A percentile compares a stretch with the other conserved stretches of the same genome.
Conservation (phyloP, 140 eudicot species). For the Erigeron philadelphicus region DNA sequence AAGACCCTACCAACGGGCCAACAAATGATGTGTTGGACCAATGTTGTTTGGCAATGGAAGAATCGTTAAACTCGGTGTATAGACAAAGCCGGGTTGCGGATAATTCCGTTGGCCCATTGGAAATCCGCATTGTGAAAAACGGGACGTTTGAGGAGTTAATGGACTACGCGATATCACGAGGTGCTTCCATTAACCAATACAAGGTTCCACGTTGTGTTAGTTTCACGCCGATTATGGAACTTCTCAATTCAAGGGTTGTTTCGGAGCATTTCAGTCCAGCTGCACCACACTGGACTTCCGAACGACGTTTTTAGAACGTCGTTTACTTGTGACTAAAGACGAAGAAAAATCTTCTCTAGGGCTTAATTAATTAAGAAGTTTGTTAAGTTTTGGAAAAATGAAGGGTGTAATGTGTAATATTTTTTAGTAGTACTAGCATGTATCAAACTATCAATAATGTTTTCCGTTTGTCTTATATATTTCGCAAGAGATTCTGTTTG, state of each 20-base stretch:
- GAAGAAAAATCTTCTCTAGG: slow-evolving; percentile 19
- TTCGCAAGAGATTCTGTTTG: slow-evolving; percentile 35
- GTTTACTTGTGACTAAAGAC: slow-evolving; percentile 22
- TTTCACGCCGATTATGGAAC: slow-evolving; percentile 59
- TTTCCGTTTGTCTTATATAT: slow-evolving; percentile 38
- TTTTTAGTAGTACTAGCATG: slow-evolving; percentile 20
- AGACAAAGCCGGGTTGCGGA: slow-evolving; percentile 71
- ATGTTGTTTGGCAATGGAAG: slow-evolving; percentile 75
- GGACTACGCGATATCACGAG: slow-evolving; percentile 83
- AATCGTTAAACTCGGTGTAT: slow-evolving; percentile 68
- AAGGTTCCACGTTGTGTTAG: slow-evolving; percentile 84
- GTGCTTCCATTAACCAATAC: slow-evolving; percentile 80
- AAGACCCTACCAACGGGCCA: slow-evolving; percentile 44
- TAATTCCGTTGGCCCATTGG: slow-evolving; percentile 68
- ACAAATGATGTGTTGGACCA: slow-evolving; percentile 35
- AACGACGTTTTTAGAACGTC: slow-evolving; percentile 29
- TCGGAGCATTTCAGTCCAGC: slow-evolving; percentile 65
- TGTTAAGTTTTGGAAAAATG: slow-evolving; percentile 25
- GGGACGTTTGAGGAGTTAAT: slow-evolving; percentile 86
- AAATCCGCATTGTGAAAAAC: slow-evolving; percentile 56
- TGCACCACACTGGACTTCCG: slow-evolving; percentile 60
- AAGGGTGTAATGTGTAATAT: slow-evolving; percentile 31
- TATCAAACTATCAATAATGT: slow-evolving; percentile 28
- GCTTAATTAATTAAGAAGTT: slow-evolving; percentile 4
- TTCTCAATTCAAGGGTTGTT: slow-evolving; percentile 60